Evolutionary conservation across 495 filamentous ascomycete genomes (phyloP), one percentile per base, ranked within the genome.

Genomic region (Parachaetomium inaequale): DNA sequence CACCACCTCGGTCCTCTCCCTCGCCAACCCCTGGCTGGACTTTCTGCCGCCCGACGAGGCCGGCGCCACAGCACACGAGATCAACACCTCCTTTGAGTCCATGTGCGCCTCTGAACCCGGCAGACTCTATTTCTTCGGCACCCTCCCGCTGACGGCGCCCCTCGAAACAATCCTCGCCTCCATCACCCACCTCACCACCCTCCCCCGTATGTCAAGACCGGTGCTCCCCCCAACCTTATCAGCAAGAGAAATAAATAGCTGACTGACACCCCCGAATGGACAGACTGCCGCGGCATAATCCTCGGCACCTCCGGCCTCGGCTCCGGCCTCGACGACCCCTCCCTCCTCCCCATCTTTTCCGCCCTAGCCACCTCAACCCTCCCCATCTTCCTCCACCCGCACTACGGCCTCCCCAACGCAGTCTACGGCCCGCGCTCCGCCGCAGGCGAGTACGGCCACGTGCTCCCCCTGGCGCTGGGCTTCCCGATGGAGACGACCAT

Each of bases 1-100:
- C 68, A 82, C 88, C 69, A 85, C 85, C 57, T 95, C 90, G 19
- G 87, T 96, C 10, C 84, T 98, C 70, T 93, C 89, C 0, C 87
- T 96, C 46, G 93, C 93, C 25, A 98, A 98, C 71, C 93, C 93
- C 1, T 98, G 93, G 93, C 84, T 98, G 1, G 93, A 96, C 73
- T 96, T 96, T 70, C 77, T 96, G 0, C 76, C 83, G 0, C 66
- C 85, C 0, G 65, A 74, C 23, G 83, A 88, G 60, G 89, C 89
- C 3, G 82, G 81, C 14, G 70, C 75, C 45, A 83, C 84, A 60
- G 89, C 91, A 0, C 61, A 78, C 36, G 75, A 72, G 5, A 84
- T 96, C 72, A 98, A 96, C 74, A 76, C 88, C 64, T 89, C 93
- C 45, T 84, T 96, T 29, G 81, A 91, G 57, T 59, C 70, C 12